Evolutionary conservation across 2,329 filamentous ascomycete genomes (phyloP).

Genomic region (Penicillium sp.): DNA sequence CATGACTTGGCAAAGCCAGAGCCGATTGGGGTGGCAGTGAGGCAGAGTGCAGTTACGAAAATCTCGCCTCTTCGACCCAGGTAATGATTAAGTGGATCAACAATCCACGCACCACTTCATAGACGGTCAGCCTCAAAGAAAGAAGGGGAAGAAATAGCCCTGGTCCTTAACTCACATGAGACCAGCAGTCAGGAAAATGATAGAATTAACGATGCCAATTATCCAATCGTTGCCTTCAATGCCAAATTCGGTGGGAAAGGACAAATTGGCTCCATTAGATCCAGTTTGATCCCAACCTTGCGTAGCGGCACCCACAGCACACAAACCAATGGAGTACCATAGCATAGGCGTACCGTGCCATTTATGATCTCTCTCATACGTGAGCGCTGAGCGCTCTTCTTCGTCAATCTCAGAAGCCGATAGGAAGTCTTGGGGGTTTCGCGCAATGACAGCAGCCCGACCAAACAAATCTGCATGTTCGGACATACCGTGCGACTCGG

Average conservation of each 20-base stretch:
- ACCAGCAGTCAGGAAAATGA: conserved; percentile 42
- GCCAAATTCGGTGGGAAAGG: conserved; percentile 46
- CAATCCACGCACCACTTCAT: conserved; percentile 59
- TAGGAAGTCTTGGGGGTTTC: conserved; percentile 24
- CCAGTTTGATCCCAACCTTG: conserved; percentile 56
- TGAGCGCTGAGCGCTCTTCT: conserved; percentile 44
- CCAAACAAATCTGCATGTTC: conserved; percentile 41
- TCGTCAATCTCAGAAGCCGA: conserved; percentile 40
- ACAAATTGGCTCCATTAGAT: conserved; percentile 54
- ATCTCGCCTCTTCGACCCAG: conserved; percentile 63
- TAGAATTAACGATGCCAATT: conserved; percentile 64
- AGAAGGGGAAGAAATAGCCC: conserved; percentile 47
- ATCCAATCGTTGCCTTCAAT: conserved; percentile 56
- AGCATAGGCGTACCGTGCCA: conserved; percentile 49
- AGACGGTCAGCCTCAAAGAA: conserved; percentile 21
- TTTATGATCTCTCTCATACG: conserved; percentile 47
- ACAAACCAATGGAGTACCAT: conserved; percentile 50
- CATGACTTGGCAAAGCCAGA: conserved; percentile 60
- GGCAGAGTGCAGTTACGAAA: conserved; percentile 61
- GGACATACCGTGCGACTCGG: conserved; percentile 33
- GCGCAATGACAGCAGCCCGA: conserved; percentile 39
- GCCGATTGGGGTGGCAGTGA: conserved; percentile 65
- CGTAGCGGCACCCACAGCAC: conserved; percentile 50
- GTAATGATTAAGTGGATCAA: conserved; percentile 61
- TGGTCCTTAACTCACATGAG: conserved; percentile 12